phyloP scores from a whole-genome alignment of 305 asterid species.

The Striga hermonthica region DNA sequence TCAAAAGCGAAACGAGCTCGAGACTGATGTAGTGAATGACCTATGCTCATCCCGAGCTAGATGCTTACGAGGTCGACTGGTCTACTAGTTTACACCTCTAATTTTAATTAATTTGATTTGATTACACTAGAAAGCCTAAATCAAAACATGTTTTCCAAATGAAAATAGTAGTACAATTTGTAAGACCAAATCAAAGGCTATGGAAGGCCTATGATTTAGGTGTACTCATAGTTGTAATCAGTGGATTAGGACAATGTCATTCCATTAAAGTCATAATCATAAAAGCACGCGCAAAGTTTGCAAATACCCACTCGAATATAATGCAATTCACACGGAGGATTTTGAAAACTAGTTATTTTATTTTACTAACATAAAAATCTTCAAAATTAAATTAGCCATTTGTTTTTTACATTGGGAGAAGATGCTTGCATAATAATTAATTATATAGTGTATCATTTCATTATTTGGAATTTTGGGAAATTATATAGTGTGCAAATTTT shows the following conservation, averaged over 20 bases:
- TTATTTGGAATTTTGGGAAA: too few relatives aligned
- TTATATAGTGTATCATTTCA: too few relatives aligned
- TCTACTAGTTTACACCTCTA: too few relatives aligned
- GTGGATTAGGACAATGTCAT: conserved; percentile 43
- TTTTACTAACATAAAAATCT: background rate
- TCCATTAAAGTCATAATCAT: conserved; percentile 32
- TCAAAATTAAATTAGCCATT: background rate
- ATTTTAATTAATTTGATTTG: too few relatives aligned
- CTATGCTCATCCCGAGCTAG: too few relatives aligned
- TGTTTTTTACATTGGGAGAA: background rate
- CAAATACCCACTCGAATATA: too few relatives aligned
- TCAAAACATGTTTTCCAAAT: background rate
- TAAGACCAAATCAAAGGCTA: background rate
- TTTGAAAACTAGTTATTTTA: too few relatives aligned
- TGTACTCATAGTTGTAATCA: conserved; percentile 24
- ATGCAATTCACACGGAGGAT: too few relatives aligned
- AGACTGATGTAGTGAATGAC: too few relatives aligned
- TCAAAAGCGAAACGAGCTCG: too few relatives aligned
- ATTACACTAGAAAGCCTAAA: background rate
- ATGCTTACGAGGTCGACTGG: too few relatives aligned
- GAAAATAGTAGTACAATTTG: background rate
- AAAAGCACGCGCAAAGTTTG: conserved; percentile 29
- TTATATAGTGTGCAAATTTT: too few relatives aligned
- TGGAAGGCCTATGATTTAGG: conserved; percentile 24
- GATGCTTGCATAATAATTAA: background rate